Conservation (phyloP, 257 asterid species). For the Nicotiana knightiana region DNA sequence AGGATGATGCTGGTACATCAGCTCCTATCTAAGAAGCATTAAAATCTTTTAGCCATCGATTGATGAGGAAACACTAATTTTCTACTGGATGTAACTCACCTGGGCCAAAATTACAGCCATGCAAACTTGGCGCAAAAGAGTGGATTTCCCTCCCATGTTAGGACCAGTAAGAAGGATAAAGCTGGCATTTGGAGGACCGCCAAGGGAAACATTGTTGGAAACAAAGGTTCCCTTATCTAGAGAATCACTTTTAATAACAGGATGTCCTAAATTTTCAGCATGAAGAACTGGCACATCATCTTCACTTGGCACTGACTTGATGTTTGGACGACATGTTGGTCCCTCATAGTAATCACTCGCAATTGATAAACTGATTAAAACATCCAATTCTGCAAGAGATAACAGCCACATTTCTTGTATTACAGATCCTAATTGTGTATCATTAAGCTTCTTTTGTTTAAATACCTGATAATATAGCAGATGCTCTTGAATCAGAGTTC, state of each 20-base stretch:
- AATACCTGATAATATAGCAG: background rate
- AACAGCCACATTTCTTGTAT: conserved; percentile 15
- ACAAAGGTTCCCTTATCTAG: conserved; percentile 79
- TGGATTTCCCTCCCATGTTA: conserved; percentile 99
- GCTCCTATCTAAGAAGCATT: conserved; percentile 71
- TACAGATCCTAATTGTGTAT: background rate
- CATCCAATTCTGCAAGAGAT: conserved; percentile 81
- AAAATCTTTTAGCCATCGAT: conserved; percentile 19
- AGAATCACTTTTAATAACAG: conserved; percentile 70
- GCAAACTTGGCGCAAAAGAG: conserved; percentile 94
- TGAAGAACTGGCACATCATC: conserved; percentile 55
- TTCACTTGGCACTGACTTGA: conserved; percentile 31
- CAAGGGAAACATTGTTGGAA: conserved; percentile 73
- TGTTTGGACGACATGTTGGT: conserved; percentile 66
- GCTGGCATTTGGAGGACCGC: conserved; percentile 62
- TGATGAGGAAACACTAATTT: conserved; percentile 10
- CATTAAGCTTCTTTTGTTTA: background rate
- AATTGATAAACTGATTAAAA: conserved; percentile 81
- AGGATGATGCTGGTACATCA: conserved; percentile 83
- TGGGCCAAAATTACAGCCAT: conserved; percentile 92
- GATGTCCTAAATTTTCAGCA: conserved; percentile 86
- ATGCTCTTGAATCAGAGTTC: background rate
- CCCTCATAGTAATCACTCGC: conserved; percentile 84
- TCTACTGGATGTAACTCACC: conserved; percentile 31
- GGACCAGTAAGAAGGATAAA: conserved; percentile 96